phyloP scores from a whole-genome alignment of 208 protist species.

The Angomonas ambiguus region DNA sequence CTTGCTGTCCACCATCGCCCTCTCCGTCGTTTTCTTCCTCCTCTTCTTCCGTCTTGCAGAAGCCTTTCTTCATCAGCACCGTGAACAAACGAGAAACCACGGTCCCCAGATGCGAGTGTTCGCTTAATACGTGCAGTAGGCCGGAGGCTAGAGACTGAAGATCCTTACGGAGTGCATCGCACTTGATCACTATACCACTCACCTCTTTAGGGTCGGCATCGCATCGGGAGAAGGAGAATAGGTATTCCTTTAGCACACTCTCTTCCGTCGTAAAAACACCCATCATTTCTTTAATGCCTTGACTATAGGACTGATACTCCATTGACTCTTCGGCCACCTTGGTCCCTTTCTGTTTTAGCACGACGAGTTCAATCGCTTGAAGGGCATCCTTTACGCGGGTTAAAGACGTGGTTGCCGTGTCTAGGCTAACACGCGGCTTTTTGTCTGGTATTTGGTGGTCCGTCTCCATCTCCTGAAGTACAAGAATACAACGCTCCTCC shows the following conservation, averaged over 20 bases:
- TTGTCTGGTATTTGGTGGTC: background rate
- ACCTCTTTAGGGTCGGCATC: background rate
- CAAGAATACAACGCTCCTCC: background rate
- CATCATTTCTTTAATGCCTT: background rate
- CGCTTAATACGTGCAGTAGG: constrained; percentile 24
- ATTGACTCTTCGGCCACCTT: background rate
- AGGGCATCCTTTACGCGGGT: background rate
- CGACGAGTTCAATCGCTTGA: background rate
- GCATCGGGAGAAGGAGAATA: background rate
- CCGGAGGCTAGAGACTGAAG: background rate
- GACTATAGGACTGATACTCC: background rate
- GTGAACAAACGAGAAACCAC: constrained; percentile 86
- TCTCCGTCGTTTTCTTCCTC: constrained; percentile 67
- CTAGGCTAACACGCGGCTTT: background rate
- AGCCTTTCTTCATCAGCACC: constrained; percentile 92
- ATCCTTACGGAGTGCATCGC: background rate
- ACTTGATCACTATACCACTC: background rate
- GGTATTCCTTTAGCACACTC: background rate
- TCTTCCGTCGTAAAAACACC: background rate
- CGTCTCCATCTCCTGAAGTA: background rate
- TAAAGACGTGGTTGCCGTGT: background rate
- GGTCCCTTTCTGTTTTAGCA: background rate
- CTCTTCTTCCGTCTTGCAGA: constrained; percentile 91
- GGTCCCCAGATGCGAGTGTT: constrained; percentile 66
- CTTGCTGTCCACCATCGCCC: constrained; percentile 66